Evolutionary conservation across 1,284 basidiomycete species (phyloP).

Genomic region (Moniliophthora roreri): DNA sequence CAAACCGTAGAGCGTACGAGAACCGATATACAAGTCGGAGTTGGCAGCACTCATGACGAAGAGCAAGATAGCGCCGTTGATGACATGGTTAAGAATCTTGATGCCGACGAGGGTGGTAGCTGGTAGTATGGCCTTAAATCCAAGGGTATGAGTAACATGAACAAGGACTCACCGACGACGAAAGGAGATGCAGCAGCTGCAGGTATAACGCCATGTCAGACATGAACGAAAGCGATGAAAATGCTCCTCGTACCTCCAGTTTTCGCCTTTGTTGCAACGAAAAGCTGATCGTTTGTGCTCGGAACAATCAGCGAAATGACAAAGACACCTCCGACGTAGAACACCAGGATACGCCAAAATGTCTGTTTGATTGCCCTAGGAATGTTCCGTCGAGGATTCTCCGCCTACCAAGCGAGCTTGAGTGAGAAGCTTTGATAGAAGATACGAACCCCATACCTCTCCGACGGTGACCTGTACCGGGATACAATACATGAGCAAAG

Average conservation of each 20-base stretch:
- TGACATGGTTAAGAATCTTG: conserved; percentile 59
- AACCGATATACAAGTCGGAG: conserved; percentile 73
- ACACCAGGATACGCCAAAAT: conserved; percentile 53
- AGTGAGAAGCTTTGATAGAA: not conserved
- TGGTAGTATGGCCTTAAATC: conserved; percentile 1
- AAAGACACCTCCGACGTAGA: conserved; percentile 74
- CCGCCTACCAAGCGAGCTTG: conserved; percentile 30
- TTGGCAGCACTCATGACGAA: conserved; percentile 76
- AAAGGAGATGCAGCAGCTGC: conserved; percentile 72
- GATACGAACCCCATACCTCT: conserved; percentile 27
- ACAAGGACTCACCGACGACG: conserved; percentile 55
- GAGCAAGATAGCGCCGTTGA: conserved; percentile 68
- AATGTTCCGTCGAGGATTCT: conserved; percentile 47
- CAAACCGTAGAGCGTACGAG: conserved; percentile 69
- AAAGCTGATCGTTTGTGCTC: conserved; percentile 43
- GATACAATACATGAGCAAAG: not conserved
- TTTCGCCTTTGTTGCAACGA: conserved; percentile 58
- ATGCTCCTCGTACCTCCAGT: conserved; percentile 38
- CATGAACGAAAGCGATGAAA: not conserved
- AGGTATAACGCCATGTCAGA: not conserved
- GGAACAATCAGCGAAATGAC: conserved; percentile 66
- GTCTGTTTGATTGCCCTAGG: conserved; percentile 47
- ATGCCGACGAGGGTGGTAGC: conserved; percentile 63
- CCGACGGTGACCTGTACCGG: conserved; percentile 41
- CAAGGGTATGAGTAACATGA: not conserved